Conservation (phyloP, 306 rosid species). For the Vachellia pachyceras region DNA sequence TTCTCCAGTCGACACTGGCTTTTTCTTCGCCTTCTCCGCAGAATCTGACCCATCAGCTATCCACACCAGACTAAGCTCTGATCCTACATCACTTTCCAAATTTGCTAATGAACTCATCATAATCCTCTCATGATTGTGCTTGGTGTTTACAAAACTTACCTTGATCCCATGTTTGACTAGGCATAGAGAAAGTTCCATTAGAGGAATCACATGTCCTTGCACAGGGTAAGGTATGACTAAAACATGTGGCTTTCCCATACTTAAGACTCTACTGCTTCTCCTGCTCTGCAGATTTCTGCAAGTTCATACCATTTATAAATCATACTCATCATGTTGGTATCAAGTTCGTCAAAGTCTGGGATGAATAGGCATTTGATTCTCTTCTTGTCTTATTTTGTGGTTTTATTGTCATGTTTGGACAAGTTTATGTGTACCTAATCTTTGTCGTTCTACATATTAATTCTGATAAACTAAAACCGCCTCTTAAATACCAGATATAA, state of each 20-base stretch:
- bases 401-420: neutral
- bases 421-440: neutral
- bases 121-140: conserved; percentile 50
- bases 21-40: conserved; percentile 47
- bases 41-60: conserved; percentile 59
- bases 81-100: conserved; percentile 15
- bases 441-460: conserved; percentile 18
- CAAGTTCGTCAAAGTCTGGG: neutral
- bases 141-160: conserved; percentile 63
- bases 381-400: conserved; percentile 17
- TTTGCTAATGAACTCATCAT: conserved; percentile 37
- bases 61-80: conserved; percentile 41
- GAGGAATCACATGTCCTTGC: conserved; percentile 82
- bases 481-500: neutral
- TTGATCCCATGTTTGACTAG: conserved; percentile 59
- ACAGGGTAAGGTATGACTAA: conserved; percentile 66
- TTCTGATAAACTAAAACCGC: neutral
- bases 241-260: conserved; percentile 51
- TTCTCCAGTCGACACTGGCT: conserved; percentile 49
- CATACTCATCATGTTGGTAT: neutral
- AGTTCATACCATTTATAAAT: conserved; percentile 22
- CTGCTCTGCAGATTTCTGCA: conserved; percentile 3
- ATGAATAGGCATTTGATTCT: conserved; percentile 24
- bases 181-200: conserved; percentile 58
- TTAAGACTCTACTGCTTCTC: conserved; percentile 1